phyloP scores from a whole-genome alignment of 2,329 filamentous ascomycete genomes.

The Colletotrichum scovillei region DNA sequence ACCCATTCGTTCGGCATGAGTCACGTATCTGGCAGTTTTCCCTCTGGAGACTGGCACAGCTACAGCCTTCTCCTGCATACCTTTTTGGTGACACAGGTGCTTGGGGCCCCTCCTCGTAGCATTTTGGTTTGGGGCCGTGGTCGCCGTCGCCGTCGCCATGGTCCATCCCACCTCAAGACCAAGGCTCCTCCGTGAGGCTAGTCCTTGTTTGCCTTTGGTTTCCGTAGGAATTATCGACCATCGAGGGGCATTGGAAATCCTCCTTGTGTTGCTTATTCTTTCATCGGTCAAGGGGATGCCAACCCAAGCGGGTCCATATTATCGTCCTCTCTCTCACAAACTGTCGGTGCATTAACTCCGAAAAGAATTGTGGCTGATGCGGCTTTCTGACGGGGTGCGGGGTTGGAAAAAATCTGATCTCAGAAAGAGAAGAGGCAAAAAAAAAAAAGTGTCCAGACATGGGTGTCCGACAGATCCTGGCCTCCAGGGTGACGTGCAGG shows the following conservation, averaged over 20 bases:
- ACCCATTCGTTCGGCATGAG: constrained; percentile 33
- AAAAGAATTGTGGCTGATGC: constrained; percentile 22
- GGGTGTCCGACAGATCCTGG: constrained; percentile 21
- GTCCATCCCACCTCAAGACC: constrained; percentile 18
- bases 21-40: constrained; percentile 27
- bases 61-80: constrained; percentile 8
- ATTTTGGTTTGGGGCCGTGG: not conserved
- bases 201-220: constrained; percentile 17
- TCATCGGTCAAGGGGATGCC: not conserved
- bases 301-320: not conserved
- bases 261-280: not conserved
- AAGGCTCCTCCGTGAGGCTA: constrained; percentile 27
- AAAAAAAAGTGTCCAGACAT: constrained; percentile 1
- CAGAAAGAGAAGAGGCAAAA: not conserved
- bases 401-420: constrained; percentile 27
- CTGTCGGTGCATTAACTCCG: constrained; percentile 22
- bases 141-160: constrained; percentile 7
- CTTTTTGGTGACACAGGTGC: not conserved
- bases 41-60: not conserved
- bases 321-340: not conserved
- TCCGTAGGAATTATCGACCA: not conserved
- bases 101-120: not conserved
- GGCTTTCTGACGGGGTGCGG: constrained; percentile 17
- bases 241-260: not conserved
- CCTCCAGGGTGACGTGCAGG: constrained; percentile 33